A percentile compares a stretch with the other conserved stretches of the same genome.
These are phyloP conservation scores for carrot (Daucus carota) DNA, from an alignment of 129 eudicot species.

Conservation along the genomic window DH1_v3.0 NC_030386.2:6070501-6071000, in stretches of 20 bases:
- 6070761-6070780: not conserved
- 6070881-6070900: too few species aligned
- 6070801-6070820: not conserved
- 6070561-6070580: constrained; percentile 85
- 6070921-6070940: too few species aligned
- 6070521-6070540: constrained; percentile 95
- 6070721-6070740: not conserved
- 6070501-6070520: constrained; percentile 75
- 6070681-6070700: constrained; percentile 2
- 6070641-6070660: not conserved
- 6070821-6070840: not conserved
- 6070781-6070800: not conserved
- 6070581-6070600: constrained; percentile 93
- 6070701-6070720: not conserved
- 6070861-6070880: too few species aligned
- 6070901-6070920: too few species aligned
- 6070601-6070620: constrained; percentile 94
- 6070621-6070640: constrained; percentile 58
- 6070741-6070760: not conserved
- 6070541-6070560: constrained; percentile 86
- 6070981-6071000: too few species aligned
- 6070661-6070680: not conserved
- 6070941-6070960: too few species aligned
- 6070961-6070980: too few species aligned
- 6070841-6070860: too few species aligned